Base-by-base conservation (phyloP, 2,329 filamentous ascomycete species). In the Hypoxylon sp. region DNA sequence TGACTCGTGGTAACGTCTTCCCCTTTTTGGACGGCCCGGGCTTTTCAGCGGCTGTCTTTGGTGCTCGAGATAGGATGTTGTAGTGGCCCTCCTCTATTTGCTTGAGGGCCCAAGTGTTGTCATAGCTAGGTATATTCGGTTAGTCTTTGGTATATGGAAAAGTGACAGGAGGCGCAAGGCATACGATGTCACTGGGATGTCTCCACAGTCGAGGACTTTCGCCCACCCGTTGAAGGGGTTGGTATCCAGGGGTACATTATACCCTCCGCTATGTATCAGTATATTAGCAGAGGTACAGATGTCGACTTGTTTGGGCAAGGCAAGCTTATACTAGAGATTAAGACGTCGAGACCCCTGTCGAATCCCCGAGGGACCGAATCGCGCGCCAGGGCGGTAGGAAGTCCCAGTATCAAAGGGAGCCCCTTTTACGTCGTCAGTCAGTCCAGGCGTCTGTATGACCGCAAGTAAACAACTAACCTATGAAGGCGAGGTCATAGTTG, bases 31-130 rank as follows among this genome's bases (percentile, higher is more conserved):
- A 89, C 0, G 90, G 88, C 0, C 93, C 93, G 1, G 80, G 78
- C 73, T 89, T 87, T 50, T 88, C 78, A 2, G 91, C 87, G 68
- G 92, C 83, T 1, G 92, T 95, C 48, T 84, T 85, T 0, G 92
- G 93, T 1, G 84, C 78, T 33, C 92, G 89, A 67, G 89, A 90
- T 7, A 96, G 81, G 64, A 96, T 86, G 66, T 84, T 85, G 77
- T 91, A 90, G 79, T 96, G 93, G 7, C 93, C 93, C 78, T 95
- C 88, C 76, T 96, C 93, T 54, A 96, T 96, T 76, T 96, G 93
- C 66, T 90, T 85, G 22, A 96, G 87, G 6, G 93, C 93, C 78
- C 87, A 96, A 1, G 86, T 84, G 75, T 96, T 96, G 78, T 96
- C 93, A 71, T 94, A 94, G 32, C 90, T 93, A n/a, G 11, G n/a